Evolutionary conservation across 495 filamentous ascomycete genomes (phyloP).

Genomic region (Gamarada debralockiae): DNA sequence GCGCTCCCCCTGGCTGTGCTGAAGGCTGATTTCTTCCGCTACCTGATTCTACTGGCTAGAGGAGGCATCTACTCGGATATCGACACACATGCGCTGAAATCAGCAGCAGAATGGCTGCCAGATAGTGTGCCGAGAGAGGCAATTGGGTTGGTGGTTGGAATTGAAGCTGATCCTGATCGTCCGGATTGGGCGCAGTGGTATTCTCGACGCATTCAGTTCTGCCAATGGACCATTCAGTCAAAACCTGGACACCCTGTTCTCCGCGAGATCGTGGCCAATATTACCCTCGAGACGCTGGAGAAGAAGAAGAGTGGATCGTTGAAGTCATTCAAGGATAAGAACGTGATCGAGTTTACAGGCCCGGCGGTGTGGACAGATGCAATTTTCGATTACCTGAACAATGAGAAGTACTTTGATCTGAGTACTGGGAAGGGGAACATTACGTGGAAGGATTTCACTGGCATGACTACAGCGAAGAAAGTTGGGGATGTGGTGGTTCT

Average conservation of each 20-base stretch:
- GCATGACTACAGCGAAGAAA: conserved; percentile 75
- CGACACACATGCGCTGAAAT: conserved; percentile 80
- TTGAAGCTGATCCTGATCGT: conserved; percentile 93
- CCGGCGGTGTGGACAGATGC: conserved; percentile 93
- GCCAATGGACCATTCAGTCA: conserved; percentile 96
- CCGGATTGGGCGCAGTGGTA: conserved; percentile 95
- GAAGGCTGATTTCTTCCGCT: conserved; percentile 98
- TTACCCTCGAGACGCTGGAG: conserved; percentile 76
- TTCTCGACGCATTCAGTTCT: conserved; percentile 92
- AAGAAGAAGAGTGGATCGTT: conserved; percentile 70
- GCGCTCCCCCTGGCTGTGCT: conserved; percentile 81
- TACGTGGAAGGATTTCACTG: conserved; percentile 84
- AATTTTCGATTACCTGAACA: conserved; percentile 91
- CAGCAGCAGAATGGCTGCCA: conserved; percentile 85
- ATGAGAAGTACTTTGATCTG: conserved; percentile 85
- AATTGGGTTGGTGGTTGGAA: conserved; percentile 85
- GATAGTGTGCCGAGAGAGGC: conserved; percentile 66
- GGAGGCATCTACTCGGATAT: conserved; percentile 98
- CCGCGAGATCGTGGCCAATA: conserved; percentile 78
- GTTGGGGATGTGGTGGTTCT: conserved; percentile 92
- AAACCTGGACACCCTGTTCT: conserved; percentile 94
- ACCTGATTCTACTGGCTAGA: conserved; percentile 87
- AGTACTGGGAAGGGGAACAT: conserved; percentile 64
- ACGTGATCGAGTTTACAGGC: conserved; percentile 93
- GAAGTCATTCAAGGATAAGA: conserved; percentile 61